Evolutionary conservation across 768 basidiomycete species (phyloP), one percentile per base, ranked within the genome.

Genomic region (Trametes cingulata): DNA sequence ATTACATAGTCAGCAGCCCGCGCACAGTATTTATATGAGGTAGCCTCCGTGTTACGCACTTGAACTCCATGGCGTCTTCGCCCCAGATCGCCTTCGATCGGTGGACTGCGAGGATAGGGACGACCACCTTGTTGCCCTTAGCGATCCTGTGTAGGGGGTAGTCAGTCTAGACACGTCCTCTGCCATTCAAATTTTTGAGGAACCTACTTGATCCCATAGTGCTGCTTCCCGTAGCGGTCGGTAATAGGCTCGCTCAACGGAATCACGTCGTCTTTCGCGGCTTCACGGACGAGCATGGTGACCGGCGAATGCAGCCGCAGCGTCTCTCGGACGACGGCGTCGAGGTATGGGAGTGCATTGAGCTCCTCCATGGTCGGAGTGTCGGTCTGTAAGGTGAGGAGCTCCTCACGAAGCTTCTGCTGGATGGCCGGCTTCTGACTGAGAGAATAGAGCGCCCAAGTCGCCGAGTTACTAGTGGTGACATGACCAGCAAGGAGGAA

Each of bases 321-420:
- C 0, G 79, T 82, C 72, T 89, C 88, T 6, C 82, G 79, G 2
- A 87, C 76, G 13, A 88, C 80, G 22, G 75, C 76, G 62, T 90
- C 90, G 17, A 92, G 82, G 65, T 88, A 90, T 0, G 86, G 80
- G 4, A 93, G 75, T 2, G 79, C 74, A 56, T 82, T 80, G 2
- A 92, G 78, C 27, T 85, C 80, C 35, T 91, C 89, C 85, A 91
- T 89, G 3, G 80, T 78, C 2, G 88, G 88, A 0, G 15, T 61
- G 29, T 65, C 64, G 0, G 82, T 84, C 1, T 76, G 67, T 9
- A 86, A 73, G 0, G 73, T 66, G 22, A 70, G 61, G 8, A 80
- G 62, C 62, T 82, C 80, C 9, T 74, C 69, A 20, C 77, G 76
- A 0, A 82, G 72, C 36, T 71, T 70, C 17, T 68, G 46, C 66